A percentile compares a stretch with the other conserved stretches of the same genome.
Evolutionary conservation across 495 filamentous ascomycete genomes (phyloP).

Genomic region (Daldinia childiae): DNA sequence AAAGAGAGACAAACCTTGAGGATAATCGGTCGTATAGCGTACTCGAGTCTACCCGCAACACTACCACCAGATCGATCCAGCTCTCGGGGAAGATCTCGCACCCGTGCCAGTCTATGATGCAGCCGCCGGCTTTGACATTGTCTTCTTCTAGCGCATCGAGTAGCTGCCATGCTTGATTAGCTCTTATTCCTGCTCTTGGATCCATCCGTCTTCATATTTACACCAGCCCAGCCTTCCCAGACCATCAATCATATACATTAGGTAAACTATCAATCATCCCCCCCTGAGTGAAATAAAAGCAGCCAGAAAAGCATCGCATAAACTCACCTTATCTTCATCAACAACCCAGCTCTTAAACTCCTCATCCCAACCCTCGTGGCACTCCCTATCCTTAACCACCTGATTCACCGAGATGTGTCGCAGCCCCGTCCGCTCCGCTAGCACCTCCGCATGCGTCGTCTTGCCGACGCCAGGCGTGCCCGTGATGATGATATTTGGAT

Average conservation of each 20-base stretch:
- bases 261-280: too few relatives aligned
- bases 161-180: slow-evolving; percentile 62
- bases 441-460: slow-evolving; percentile 82
- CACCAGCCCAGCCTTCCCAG: too few relatives aligned
- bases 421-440: slow-evolving; percentile 71
- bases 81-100: slow-evolving; percentile 94
- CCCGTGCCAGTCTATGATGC: slow-evolving; percentile 97
- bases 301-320: neutral
- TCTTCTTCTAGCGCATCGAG: slow-evolving; percentile 85
- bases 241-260: too few relatives aligned
- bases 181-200: neutral
- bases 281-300: neutral
- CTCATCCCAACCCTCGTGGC: slow-evolving; percentile 85
- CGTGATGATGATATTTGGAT: slow-evolving; percentile 93
- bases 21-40: slow-evolving; percentile 86
- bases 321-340: slow-evolving; percentile 89
- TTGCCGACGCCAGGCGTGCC: slow-evolving; percentile 97
- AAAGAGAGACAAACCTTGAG: slow-evolving; percentile 61
- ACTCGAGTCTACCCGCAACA: slow-evolving; percentile 80
- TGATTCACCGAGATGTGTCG: slow-evolving; percentile 90
- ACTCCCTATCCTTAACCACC: slow-evolving; percentile 83
- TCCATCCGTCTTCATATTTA: too few relatives aligned
- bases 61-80: slow-evolving; percentile 96
- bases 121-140: slow-evolving; percentile 79
- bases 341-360: slow-evolving; percentile 90